Evolutionary conservation across 257 asterid genomes (phyloP).

Genomic region (Solanum bulbocastanum): DNA sequence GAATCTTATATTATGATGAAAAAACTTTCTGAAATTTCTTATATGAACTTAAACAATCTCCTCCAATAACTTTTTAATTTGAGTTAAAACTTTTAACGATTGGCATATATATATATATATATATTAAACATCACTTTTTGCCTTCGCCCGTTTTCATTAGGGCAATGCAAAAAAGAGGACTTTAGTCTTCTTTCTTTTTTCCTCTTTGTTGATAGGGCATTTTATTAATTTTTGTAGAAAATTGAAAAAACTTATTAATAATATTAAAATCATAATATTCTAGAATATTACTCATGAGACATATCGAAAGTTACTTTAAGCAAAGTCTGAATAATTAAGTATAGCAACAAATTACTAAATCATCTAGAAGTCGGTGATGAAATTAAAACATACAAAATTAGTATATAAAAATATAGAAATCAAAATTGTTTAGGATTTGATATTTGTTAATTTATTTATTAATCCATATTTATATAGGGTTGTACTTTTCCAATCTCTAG

Average conservation of each 20-base stretch:
- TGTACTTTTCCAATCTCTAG: neutral
- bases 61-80: rapidly evolving
- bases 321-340: neutral
- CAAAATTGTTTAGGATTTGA: neutral
- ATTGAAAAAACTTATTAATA: neutral
- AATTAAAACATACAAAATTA: neutral
- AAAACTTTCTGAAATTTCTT: rapidly evolving
- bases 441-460: neutral
- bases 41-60: too few species aligned
- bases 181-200: neutral
- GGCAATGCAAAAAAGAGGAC: neutral
- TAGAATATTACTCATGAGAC: neutral
- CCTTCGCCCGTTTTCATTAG: neutral
- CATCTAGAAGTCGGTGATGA: neutral
- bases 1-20: neutral
- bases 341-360: neutral
- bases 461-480: neutral
- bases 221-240: neutral
- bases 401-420: neutral
- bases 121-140: neutral
- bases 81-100: neutral
- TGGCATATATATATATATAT: too few species aligned
- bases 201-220: neutral
- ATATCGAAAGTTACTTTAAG: neutral
- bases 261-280: neutral